Evolutionary conservation across 768 basidiomycete genomes (phyloP), one percentile per base, ranked within the genome.

Genomic region (Agrocybe chaxingu): DNA sequence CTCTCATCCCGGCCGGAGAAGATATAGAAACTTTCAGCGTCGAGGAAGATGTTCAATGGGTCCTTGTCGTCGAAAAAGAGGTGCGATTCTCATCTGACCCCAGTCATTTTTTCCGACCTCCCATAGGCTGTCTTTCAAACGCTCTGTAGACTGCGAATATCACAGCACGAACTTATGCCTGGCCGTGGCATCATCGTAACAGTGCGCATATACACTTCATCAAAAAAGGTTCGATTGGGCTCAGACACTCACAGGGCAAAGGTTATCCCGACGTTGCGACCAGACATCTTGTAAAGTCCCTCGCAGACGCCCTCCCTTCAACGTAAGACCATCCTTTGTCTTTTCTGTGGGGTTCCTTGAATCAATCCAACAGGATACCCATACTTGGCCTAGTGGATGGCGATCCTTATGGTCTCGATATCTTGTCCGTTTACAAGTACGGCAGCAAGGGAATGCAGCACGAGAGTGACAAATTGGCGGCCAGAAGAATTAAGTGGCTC

Each of bases 181-280:
- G 86, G 89, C 0, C 66, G 70, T 34, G 94, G 92, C 1, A 63
- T 94, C 13, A 72, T 93, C 38, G 77, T 96, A 59, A 96, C 94
- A 4, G 94, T 91, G 54, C 42, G 65, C 48, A 8, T 39, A 31
- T 24, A 5, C 24, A 24, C 24, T 3, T 24, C 5, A 24, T 24
- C 24, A 24, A 24, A 24, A 24, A 24, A 24, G 5, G 3, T 24
- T 24, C 24, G 3, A 24, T 24, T 24, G 24, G 24, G 24, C 24
- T 24, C 24, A 24, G 24, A 31, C 11, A 34, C 30, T 10, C 47
- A 8, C 57, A 97, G 94, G 97, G 97, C 0, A 98, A 97, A 65
- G 97, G 97, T 2, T 98, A 96, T 67, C 97, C 97, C 0, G 97
- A 99, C 62, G 68, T 97, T 3, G 87, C 93, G 2, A 96, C 97